These are phyloP conservation scores for Inga leiocalycina DNA, from an alignment of 306 rosid genomes.

Conservation along the genomic window DNA sequence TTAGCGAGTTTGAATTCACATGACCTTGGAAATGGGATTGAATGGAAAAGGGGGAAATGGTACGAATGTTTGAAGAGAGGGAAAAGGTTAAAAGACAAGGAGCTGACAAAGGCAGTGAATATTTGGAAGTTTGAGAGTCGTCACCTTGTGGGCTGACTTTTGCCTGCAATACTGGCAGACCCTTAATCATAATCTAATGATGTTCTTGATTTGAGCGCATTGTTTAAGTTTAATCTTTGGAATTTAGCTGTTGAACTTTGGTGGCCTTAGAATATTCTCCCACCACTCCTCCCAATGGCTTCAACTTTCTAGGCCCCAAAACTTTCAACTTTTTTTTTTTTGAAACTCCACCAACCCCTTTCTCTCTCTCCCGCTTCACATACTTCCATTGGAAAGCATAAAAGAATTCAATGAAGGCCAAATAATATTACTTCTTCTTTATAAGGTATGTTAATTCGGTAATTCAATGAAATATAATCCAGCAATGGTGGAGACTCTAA, in stretches of 20 bases:
- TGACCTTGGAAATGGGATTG: constrained; percentile 21
- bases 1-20: constrained; percentile 29
- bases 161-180: constrained; percentile 43
- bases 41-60: background rate
- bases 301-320: constrained; percentile 73
- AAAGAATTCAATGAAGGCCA: background rate
- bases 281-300: constrained; percentile 42
- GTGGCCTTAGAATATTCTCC: constrained; percentile 77
- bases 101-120: constrained; percentile 96
- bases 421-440: background rate
- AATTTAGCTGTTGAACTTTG: constrained; percentile 80
- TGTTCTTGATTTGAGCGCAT: constrained; percentile 63
- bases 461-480: background rate
- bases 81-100: constrained; percentile 44
- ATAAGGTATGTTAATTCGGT: background rate
- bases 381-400: constrained; percentile 32
- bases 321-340: background rate
- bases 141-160: constrained; percentile 91
- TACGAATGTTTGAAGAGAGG: background rate
- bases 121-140: constrained; percentile 86
- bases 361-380: constrained; percentile 28
- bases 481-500: background rate
- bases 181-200: constrained; percentile 92
- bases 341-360: constrained; percentile 28
- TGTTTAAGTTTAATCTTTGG: constrained; percentile 73